Base-by-base conservation (phyloP, 805 yeast genomes). In the Hanseniaspora hatyaiensis region DNA sequence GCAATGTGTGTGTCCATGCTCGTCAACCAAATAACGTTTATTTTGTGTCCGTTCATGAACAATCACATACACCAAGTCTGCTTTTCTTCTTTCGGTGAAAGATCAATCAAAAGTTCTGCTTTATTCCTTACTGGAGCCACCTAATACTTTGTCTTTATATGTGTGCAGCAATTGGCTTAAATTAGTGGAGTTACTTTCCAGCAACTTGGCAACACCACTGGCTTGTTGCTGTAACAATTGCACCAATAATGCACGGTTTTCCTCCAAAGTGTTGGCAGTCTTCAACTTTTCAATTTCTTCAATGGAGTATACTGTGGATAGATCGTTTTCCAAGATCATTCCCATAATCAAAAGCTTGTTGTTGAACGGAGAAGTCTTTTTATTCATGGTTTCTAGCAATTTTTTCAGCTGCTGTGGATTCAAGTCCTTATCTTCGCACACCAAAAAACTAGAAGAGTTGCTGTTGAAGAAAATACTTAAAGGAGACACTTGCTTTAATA, bases 261-360 rank as follows among this genome's bases (percentile, higher is more conserved):
- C 41, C n/a, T 20, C 23, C 34, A 44, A 22, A 11, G 78, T 65
- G 36, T 95, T 92, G 58, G 92, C 72, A 31, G 73, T 76, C 67
- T 85, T 82, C 69, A 84, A 82, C 52, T 69, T 56, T 36, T 74
- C 68, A 41, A 88, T 64, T 48, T 77, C 70, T 1, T 65, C 65
- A 23, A 74, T 53, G 2, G 41, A 36, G 12, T 44, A 44, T 3
- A 44, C 20, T 9, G 34, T 44, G 55, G 77, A 75, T 55, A 77
- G 67, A 9, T 71, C 69, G 19, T 71, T 70, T 52, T 86, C 94
- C 29, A 89, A 70, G 56, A 78, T 77, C 26, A 95, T 97, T 34
- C 96, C 98, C 52, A 89, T 72, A 36, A 92, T 65, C 50, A 88
- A 75, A 54, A 92, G 67, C 60, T 77, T 77, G 57, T 86, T 95